Evolutionary conservation across 2,329 filamentous ascomycete genomes (phyloP), one percentile per base, ranked within the genome.

Genomic region (Nemania sp.): DNA sequence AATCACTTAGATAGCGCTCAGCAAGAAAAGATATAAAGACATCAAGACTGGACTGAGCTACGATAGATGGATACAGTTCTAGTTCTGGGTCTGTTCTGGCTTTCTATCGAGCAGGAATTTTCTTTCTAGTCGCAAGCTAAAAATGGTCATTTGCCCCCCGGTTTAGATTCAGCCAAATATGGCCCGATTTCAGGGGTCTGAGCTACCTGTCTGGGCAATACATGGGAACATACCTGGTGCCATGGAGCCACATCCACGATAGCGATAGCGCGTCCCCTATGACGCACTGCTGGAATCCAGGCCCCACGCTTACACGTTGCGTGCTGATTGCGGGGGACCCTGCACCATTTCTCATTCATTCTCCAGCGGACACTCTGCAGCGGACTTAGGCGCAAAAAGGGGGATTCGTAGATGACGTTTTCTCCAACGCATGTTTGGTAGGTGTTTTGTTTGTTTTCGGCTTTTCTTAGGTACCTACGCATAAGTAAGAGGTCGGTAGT

Each of bases 271-370:
- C 15, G 32, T 57, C 53, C 59, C 53, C 47, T 65, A 73, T 74
- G 73, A 74, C 73, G 72, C 66, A 67, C 32, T 35, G 32, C 32
- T 35, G 32, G 11, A 35, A 8, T 10, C 47, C 5, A 41, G 38
- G 11, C 38, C 38, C 38, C 15, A 11, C 7, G 27, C 38, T 27
- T 32, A 41, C 27, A 49, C 60, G 49, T 63, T 32, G 27, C 51
- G 26, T 61, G 35, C 56, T 60, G 55, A 64, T 60, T 71, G 73
- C 70, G 73, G 73, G 72, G 73, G 61, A 69, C 26, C 22, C 57
- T 20, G 15, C 20, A 22, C 26, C 29, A 5, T 27, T 20, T 29
- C 51, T 53, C 38, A 5, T 15, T 41, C 38, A 15, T 41, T 41
- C 38, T 41, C 18, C 38, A 41, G 38, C 32, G 38, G 13, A 15